phyloP scores from a whole-genome alignment of 192 early-diverging fungal genomes.

The Umbelopsis vinacea region DNA sequence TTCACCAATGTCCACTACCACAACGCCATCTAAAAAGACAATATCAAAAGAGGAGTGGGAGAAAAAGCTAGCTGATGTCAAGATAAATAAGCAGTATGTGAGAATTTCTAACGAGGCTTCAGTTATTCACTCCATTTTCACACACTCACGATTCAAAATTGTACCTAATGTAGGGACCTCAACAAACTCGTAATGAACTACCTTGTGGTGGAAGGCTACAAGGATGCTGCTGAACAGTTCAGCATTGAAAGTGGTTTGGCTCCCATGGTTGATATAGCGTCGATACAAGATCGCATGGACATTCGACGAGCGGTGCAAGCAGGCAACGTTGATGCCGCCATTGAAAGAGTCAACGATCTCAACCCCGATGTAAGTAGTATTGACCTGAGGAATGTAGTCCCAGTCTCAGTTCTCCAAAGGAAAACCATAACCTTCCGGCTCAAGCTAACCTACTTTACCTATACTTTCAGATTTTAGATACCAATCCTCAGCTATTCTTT shows the following conservation, averaged over 20 bases:
- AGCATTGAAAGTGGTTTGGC: conserved; percentile 83
- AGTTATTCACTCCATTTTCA: neutral
- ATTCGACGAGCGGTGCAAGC: conserved; percentile 91
- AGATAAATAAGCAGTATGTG: conserved; percentile 81
- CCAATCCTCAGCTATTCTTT: conserved; percentile 92
- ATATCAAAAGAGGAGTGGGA: conserved; percentile 86
- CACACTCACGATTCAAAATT: neutral
- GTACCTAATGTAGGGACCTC: conserved; percentile 68
- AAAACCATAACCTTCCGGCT: neutral
- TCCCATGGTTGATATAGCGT: conserved; percentile 80
- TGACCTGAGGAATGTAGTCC: neutral
- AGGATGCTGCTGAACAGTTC: conserved; percentile 98
- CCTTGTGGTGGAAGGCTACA: conserved; percentile 97
- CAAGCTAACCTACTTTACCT: neutral
- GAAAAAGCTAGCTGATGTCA: conserved; percentile 77
- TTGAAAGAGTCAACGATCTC: conserved; percentile 96
- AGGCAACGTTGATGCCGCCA: conserved; percentile 91
- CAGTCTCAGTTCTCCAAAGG: neutral
- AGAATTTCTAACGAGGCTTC: conserved; percentile 15
- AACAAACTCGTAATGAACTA: conserved; percentile 99
- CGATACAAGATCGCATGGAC: conserved; percentile 94
- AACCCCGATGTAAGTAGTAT: conserved; percentile 84
- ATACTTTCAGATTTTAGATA: conserved; percentile 83
- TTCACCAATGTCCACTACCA: conserved; percentile 10
- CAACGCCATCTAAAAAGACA: conserved; percentile 52